Base-by-base conservation (phyloP, 2,329 filamentous ascomycete species). In the Fusarium illudens region DNA sequence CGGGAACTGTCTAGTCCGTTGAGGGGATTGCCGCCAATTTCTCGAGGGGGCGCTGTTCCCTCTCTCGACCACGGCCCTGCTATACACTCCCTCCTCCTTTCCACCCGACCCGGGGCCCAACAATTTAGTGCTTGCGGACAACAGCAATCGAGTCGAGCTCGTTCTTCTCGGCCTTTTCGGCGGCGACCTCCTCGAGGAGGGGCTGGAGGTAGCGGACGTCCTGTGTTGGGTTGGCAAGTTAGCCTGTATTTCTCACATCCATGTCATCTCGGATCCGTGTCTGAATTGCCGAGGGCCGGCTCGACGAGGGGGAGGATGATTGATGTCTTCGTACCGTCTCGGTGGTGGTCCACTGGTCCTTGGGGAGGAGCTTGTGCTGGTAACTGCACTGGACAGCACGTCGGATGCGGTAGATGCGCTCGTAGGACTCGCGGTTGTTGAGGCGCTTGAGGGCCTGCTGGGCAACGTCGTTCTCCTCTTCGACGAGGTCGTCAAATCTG, bases 381-480 rank as follows among this genome's bases (percentile, higher is more conserved):
- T 88, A 80, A 75, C 84, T 87, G 80, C 83, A 84, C 84, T 99
- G 96, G 83, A 96, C 90, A 76, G 96, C 95, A 83, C 96, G 90
- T 84, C 96, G 93, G 82, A 99, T 89, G 78, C 96, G 94, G 90
- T 94, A 99, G 80, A 98, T 89, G 80, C 96, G 95, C 85, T 99
- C 96, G 84, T 98, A 98, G 76, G 90, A 87, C 80, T 96, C 93
- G 86, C 96, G 93, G 76, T 93, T 87, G 61, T 92, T 89, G 67
- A 99, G 92, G 80, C 96, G 93, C 87, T 92, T 92, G 77, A 99
- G 88, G 68, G 96, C 96, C 75, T 90, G 87, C 82, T 96, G 91
- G 76, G 97, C 93, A 61, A 86, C 83, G 76, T 96, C 92, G 85
- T 87, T 91, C 85, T 99, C 96, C 83, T 99, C 96, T 79, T 92